Evolutionary conservation across 2,329 filamentous ascomycete genomes (phyloP), one percentile per base, ranked within the genome.

Genomic region (Malbranchea zuffiana): DNA sequence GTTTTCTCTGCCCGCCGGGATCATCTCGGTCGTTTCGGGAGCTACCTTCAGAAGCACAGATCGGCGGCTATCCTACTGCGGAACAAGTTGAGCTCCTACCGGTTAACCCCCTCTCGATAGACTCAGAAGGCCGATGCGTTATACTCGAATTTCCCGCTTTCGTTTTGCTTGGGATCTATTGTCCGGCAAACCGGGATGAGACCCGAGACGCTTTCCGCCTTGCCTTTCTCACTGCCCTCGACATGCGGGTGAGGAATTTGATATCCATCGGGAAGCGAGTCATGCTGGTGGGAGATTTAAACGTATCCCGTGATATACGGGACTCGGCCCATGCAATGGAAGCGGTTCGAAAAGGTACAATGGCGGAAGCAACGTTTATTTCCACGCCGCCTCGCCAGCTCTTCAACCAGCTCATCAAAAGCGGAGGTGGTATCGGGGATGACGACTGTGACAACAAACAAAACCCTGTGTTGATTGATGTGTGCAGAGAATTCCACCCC

Each of bases 121-220:
- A 98, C 55, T 82, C 83, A 0, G 90, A 98, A 65, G 90, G 90
- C 1, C 80, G 90, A 32, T 94, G 86, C 49, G 76, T 96, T 5
- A 70, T 94, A 28, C 69, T 98, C 3, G 90, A 96, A 54, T 96
- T 98, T 48, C 84, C 86, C 0, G 87, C 85, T 3, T 96, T 98
- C 55, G 85, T 98, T 3, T 71, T 98, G 11, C 74, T 98, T 34
- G 90, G 88, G 3, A 80, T 92, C 2, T 96, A 98, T 61, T 84
- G 82, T 49, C 90, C 90, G 7, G 90, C 88, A 15, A 86, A 82
- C 50, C 78, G 86, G 41, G 87, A 94, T 50, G 84, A 90, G 43
- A 74, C 75, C 3, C 74, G 90, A 17, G 80, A 87, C 48, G 77
- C 82, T 44, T 98, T 93, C 52, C 79, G 88, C 10, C 67, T 81